These are phyloP conservation scores for Mucor velutinosus DNA, from an alignment of 371 early-diverging fungal species.

Conservation along the genomic window DNA sequence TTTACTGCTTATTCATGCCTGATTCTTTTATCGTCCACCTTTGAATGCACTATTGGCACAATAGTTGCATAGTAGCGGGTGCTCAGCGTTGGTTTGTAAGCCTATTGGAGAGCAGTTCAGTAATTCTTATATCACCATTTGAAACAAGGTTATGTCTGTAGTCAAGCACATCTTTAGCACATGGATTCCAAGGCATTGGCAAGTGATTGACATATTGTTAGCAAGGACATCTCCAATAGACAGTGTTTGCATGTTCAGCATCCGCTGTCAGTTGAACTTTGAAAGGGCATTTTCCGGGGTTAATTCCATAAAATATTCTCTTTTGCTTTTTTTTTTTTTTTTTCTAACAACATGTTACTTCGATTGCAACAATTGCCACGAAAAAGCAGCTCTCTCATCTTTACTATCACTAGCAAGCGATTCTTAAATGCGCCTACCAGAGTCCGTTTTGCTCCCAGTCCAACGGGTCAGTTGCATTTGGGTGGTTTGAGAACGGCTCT, in stretches of 20 bases:
- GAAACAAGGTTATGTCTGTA: too few species aligned
- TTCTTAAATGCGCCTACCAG: conserved; percentile 47
- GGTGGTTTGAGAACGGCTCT: conserved; percentile 94
- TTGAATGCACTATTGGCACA: neutral
- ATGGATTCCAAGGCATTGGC: too few species aligned
- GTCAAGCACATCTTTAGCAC: too few species aligned
- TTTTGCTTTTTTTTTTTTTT: neutral
- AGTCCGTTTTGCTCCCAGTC: conserved; percentile 95
- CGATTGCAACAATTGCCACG: neutral
- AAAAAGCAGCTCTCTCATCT: neutral
- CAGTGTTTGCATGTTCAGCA: neutral
- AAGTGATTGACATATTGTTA: neutral
- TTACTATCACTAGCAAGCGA: neutral
- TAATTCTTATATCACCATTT: too few species aligned
- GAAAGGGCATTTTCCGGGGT: conserved; percentile 3
- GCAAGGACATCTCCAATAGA: neutral
- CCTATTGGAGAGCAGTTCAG: too few species aligned
- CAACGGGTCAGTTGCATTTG: conserved; percentile 92
- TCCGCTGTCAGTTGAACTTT: neutral
- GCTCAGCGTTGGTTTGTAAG: too few species aligned
- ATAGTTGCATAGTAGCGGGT: neutral
- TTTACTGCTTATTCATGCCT: neutral
- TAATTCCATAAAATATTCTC: neutral
- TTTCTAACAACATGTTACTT: neutral
- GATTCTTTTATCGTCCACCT: neutral